Percentiles rank a stretch among this genome's conserved stretches.
Evolutionary conservation across 73 alveolate genomes (phyloP).

Genomic region (Paramecium sexaurelia): DNA sequence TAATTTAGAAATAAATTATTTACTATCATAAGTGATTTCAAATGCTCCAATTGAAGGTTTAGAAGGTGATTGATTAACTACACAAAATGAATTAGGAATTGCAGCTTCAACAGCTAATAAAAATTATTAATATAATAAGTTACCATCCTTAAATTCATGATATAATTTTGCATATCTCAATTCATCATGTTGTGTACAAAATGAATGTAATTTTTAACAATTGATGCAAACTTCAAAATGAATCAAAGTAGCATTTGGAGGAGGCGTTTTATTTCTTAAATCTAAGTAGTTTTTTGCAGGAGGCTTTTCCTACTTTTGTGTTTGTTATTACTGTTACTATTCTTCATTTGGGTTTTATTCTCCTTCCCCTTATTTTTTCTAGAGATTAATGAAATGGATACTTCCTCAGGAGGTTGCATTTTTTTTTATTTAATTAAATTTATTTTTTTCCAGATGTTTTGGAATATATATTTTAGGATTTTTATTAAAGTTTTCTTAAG

Average conservation of each 20-base stretch:
- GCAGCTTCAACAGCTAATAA: conserved; percentile 28
- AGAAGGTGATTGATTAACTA: not conserved
- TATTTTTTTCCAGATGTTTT: not conserved
- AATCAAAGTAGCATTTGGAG: conserved; percentile 1
- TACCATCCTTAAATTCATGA: conserved; percentile 29
- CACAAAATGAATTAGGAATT: conserved; percentile 46
- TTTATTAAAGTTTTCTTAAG: no score
- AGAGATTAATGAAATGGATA: not conserved
- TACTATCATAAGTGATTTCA: conserved; percentile 45
- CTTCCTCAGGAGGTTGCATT: conserved; percentile 44
- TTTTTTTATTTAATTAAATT: conserved; percentile 5
- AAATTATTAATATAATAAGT: not conserved
- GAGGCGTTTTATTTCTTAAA: not conserved
- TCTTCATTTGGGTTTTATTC: conserved; percentile 25
- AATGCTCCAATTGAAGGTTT: conserved; percentile 46
- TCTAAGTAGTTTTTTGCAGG: conserved; percentile 36
- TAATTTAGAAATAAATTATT: not conserved
- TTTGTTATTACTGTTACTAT: not conserved
- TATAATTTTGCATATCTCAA: conserved; percentile 31
- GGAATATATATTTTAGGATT: not conserved
- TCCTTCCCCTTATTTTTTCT: not conserved
- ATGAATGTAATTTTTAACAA: not conserved
- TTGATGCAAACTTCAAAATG: conserved; percentile 55
- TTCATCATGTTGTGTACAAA: conserved; percentile 47
- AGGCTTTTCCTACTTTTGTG: not conserved